Percentiles rank a stretch among this genome's conserved stretches.
Conservation (phyloP, 331 rosid species). For the Rosa hybrid region DNA sequence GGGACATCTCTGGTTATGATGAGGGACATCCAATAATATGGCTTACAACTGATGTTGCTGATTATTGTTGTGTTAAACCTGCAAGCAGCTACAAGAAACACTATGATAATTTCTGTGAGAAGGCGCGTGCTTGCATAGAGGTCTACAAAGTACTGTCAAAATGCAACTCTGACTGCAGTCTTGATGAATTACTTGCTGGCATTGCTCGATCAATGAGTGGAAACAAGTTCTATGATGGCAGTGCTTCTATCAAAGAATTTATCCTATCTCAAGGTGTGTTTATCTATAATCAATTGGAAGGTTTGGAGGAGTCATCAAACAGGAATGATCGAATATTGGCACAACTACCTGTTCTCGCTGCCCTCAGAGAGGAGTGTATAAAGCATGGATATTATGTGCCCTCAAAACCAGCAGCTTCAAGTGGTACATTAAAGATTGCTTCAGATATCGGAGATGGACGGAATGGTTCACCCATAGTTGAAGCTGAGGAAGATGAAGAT, state of each 20-base stretch:
- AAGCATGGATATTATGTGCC: conserved; percentile 39
- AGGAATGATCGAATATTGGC: conserved; percentile 53
- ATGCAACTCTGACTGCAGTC: conserved; percentile 57
- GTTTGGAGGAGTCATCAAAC: conserved; percentile 71
- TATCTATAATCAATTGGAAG: conserved; percentile 71
- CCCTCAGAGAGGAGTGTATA: conserved; percentile 64
- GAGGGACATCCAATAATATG: conserved; percentile 83
- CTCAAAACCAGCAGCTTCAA: conserved; percentile 35
- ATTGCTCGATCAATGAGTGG: conserved; percentile 76
- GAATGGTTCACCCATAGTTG: conserved; percentile 29
- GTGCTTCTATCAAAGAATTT: conserved; percentile 72
- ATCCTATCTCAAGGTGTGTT: conserved; percentile 79
- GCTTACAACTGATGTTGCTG: conserved; percentile 84
- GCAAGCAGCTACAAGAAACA: conserved; percentile 64
- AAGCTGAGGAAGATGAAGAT: conserved; percentile 64
- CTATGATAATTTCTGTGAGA: conserved; percentile 67
- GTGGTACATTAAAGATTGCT: conserved; percentile 47
- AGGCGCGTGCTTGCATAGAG: conserved; percentile 72
- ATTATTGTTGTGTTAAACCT: conserved; percentile 73
- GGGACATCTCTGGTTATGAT: conserved; percentile 94
- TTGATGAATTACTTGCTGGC: conserved; percentile 92
- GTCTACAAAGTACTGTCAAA: conserved; percentile 66
- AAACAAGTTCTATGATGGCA: conserved; percentile 58
- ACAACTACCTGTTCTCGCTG: conserved; percentile 63
- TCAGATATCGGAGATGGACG: conserved; percentile 40